Conservation (phyloP, 768 basidiomycete species). For the Boletus reticuloceps region DNA sequence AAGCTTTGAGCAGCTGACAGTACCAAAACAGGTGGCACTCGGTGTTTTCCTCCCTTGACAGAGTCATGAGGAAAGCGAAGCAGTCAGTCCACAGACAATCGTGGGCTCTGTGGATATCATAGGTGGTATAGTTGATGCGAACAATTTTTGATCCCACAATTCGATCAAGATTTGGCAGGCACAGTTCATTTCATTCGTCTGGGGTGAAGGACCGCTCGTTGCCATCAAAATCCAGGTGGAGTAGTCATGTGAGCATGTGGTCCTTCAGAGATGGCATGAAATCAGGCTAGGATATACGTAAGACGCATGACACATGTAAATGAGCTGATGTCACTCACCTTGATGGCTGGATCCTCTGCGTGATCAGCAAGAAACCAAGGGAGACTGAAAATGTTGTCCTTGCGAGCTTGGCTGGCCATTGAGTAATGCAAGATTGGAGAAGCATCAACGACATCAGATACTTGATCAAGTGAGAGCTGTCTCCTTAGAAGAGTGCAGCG, state of each 20-base stretch:
- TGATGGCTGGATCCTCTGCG: neutral
- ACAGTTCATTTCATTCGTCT: neutral
- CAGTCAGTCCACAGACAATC: neutral
- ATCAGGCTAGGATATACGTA: neutral
- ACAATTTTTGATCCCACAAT: neutral
- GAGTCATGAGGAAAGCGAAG: neutral
- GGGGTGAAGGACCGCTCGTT: neutral
- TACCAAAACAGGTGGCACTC: conserved; percentile 1
- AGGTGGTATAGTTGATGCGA: conserved; percentile 2
- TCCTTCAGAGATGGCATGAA: neutral
- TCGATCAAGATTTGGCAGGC: neutral
- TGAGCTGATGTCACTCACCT: neutral
- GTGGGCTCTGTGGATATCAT: neutral
- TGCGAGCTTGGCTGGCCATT: neutral
- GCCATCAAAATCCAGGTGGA: neutral
- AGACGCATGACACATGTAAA: neutral
- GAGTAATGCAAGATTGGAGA: neutral
- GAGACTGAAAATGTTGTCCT: neutral
- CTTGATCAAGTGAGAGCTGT: neutral
- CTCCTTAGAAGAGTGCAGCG: neutral
- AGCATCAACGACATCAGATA: neutral
- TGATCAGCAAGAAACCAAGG: neutral
- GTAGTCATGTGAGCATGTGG: neutral
- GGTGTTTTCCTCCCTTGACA: neutral
- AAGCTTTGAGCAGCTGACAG: neutral